Evolutionary conservation across 1,284 basidiomycete genomes (phyloP), one percentile per base, ranked within the genome.

Genomic region (Pisolithus thermaeus): DNA sequence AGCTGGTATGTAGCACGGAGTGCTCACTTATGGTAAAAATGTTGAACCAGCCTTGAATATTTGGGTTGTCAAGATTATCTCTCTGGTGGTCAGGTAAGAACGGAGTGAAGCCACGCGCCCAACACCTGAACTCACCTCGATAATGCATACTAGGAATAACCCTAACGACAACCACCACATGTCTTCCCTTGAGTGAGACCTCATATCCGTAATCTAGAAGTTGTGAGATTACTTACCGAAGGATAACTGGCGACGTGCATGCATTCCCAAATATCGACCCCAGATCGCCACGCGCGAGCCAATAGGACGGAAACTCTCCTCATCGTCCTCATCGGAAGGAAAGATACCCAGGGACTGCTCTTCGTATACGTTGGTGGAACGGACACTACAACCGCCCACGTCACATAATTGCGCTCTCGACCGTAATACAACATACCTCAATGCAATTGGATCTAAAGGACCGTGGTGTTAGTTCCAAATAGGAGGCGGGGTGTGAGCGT

Each of bases 321-420:
- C 77, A n/a, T 77, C 75, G 1, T 74, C 71, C 3, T 78, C 71
- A 0, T 77, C 72, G 7, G 79, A 71, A 12, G 74, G 70, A 61
- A 83, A 94, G 35, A 95, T 72, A 1, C 92, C 92, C 12, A 93
- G 74, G 0, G 88, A 89, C 53, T 81, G 83, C 61, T 97, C 94
- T 66, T 99, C 96, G 68, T 97, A 98, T 1, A 98, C 96, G 67
- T 98, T 98, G 20, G 96, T 97, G n/a, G 90, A 84, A n/a, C 95
- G 89, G 9, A 99, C 91, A 59, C 87, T 87, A 8, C 60, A 46
- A 3, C 4, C 30, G 3, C 11, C 9, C 14, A 47, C 23, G 9
- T n/a, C 23, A 25, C 5, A 25, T 59, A 20, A 27, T 18, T 46
- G 39, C 5, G 30, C 42, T n/a, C 3, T 6, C 0, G 45, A 18